A percentile compares a stretch with the other conserved stretches of the same genome.
Conservation (phyloP, 805 yeast species). For the Candida jianshihensis region DNA sequence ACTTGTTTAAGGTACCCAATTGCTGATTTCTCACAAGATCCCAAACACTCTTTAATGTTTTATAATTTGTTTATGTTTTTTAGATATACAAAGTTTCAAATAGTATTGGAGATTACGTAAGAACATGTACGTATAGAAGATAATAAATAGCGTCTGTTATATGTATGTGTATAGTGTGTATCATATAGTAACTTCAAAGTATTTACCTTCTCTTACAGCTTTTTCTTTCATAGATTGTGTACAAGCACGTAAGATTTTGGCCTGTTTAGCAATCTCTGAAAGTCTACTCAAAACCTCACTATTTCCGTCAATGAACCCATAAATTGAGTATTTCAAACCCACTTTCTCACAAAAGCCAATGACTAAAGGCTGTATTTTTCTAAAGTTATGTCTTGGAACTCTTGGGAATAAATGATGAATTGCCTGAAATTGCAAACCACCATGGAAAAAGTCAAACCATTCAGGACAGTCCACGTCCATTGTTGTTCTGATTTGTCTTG, state of each 20-base stretch:
- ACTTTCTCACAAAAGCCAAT: slow-evolving; percentile 68
- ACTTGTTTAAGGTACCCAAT: too few species aligned
- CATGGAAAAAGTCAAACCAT: slow-evolving; percentile 88
- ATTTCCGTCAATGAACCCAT: slow-evolving; percentile 79
- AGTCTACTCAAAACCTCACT: slow-evolving; percentile 59
- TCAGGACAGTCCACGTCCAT: slow-evolving; percentile 94
- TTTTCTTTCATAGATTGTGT: slow-evolving; percentile 56
- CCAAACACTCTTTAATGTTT: not conserved
- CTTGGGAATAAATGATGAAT: slow-evolving; percentile 88
- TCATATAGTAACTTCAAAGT: slow-evolving; percentile 7
- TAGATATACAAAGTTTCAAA: too few species aligned
- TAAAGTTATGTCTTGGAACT: slow-evolving; percentile 79
- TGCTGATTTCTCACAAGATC: too few species aligned
- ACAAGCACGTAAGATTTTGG: slow-evolving; percentile 68
- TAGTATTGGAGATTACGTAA: too few species aligned
- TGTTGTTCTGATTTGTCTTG: slow-evolving; percentile 80
- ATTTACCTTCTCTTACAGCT: slow-evolving; percentile 23
- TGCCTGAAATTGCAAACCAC: slow-evolving; percentile 89
- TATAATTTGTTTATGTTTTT: not conserved
- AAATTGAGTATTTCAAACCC: slow-evolving; percentile 74
- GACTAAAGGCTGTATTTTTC: slow-evolving; percentile 67
- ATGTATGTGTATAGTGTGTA: not conserved
- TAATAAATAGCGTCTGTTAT: not conserved
- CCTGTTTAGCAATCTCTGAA: slow-evolving; percentile 75
- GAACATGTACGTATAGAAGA: too few species aligned